Conservation (phyloP, 495 filamentous ascomycete species). For the Penicillium maclennaniae region DNA sequence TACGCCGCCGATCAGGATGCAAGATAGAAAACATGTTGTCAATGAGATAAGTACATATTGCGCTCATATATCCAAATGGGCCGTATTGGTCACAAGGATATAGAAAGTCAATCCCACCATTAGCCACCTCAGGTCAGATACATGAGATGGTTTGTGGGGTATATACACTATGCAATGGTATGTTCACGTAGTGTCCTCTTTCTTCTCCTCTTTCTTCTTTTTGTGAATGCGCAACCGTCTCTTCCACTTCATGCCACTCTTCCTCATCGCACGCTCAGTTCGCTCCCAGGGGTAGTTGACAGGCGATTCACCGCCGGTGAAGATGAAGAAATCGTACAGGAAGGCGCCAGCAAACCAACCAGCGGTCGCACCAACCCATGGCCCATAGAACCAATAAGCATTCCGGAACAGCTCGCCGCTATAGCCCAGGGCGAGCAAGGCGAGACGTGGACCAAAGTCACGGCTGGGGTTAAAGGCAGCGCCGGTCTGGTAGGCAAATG, state of each 20-base stretch:
- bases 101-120: neutral
- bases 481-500: constrained; percentile 47
- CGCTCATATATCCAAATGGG: no score
- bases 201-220: constrained; percentile 5
- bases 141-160: neutral
- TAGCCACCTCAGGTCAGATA: neutral
- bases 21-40: no score
- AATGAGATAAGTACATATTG: no score
- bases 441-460: constrained; percentile 48
- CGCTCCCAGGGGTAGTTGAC: constrained; percentile 47
- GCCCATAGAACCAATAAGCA: constrained; percentile 51
- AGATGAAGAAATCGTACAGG: constrained; percentile 53
- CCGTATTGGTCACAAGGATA: neutral
- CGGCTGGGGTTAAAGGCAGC: constrained; percentile 49
- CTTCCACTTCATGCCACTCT: constrained; percentile 34
- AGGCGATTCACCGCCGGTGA: constrained; percentile 50
- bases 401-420: constrained; percentile 35
- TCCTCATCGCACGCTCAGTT: constrained; percentile 30
- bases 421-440: constrained; percentile 42
- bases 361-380: constrained; percentile 42
- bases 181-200: neutral
- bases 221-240: constrained; percentile 22
- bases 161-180: neutral
- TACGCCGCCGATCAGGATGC: no score
- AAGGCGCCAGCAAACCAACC: constrained; percentile 45